phyloP scores from a whole-genome alignment of 2,329 filamentous ascomycete genomes.

The Exophiala sp. region DNA sequence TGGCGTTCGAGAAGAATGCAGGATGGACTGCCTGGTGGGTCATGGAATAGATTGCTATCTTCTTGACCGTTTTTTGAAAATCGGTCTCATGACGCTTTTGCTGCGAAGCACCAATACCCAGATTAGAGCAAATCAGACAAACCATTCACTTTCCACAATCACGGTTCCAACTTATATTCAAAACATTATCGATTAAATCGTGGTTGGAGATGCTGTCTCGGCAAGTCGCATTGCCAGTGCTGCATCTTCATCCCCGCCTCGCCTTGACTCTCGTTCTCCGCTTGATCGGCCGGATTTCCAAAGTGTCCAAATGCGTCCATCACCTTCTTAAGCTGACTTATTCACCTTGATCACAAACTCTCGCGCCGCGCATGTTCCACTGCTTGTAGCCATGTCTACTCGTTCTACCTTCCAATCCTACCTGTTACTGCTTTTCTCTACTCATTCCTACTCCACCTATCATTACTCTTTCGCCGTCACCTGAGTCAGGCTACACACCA shows the following conservation, averaged over 20 bases:
- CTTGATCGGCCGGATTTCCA: not conserved
- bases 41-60: slow-evolving; percentile 1
- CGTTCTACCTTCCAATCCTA: not conserved
- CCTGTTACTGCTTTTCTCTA: not conserved
- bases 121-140: not conserved
- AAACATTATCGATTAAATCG: no score
- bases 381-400: slow-evolving; percentile 6
- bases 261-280: not conserved
- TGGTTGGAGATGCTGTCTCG: not conserved
- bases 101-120: slow-evolving; percentile 5
- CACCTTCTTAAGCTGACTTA: slow-evolving; percentile 21
- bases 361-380: not conserved
- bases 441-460: not conserved
- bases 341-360: not conserved
- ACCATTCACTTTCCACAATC: not conserved
- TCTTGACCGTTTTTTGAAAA: not conserved
- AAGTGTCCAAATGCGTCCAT: slow-evolving; percentile 23
- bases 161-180: not conserved
- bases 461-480: slow-evolving; percentile 5
- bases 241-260: not conserved
- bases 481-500: not conserved
- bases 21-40: not conserved
- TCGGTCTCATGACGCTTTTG: slow-evolving; percentile 4
- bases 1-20: slow-evolving; percentile 9
- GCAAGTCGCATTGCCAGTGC: not conserved